Percentiles rank a stretch among this genome's conserved stretches.
phyloP scores from a whole-genome alignment of 768 basidiomycete genomes.

The Cystofilobasidium ferigula region DNA sequence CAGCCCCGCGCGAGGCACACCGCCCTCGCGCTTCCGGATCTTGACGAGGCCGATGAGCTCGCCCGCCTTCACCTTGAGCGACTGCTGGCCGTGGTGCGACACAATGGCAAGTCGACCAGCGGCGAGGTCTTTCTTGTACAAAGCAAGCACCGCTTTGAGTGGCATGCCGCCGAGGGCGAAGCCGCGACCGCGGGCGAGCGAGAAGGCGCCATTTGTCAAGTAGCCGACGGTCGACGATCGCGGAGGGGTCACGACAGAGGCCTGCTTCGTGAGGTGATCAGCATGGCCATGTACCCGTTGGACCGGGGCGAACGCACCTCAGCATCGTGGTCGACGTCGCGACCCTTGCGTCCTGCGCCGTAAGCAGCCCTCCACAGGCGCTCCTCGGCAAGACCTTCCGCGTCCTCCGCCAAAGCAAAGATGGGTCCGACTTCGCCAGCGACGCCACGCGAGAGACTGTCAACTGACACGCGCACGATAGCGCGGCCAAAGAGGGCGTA shows the following conservation, averaged over 20 bases:
- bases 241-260: background rate
- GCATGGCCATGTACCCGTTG: too few species aligned
- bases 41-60: constrained; percentile 21
- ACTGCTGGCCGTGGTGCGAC: background rate
- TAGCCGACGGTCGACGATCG: constrained; percentile 55
- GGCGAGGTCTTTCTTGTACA: constrained; percentile 18
- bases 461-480: constrained; percentile 56
- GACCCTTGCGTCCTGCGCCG: constrained; percentile 9
- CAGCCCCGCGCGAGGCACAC: constrained; percentile 10
- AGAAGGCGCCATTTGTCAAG: constrained; percentile 71
- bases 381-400: constrained; percentile 1
- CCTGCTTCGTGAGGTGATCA: background rate
- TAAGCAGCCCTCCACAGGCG: constrained; percentile 11
- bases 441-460: constrained; percentile 52
- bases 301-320: too few species aligned
- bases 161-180: constrained; percentile 66
- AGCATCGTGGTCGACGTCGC: constrained; percentile 18
- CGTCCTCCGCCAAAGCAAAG: background rate
- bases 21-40: constrained; percentile 16
- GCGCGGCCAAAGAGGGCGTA: constrained; percentile 50
- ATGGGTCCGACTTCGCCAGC: constrained; percentile 25
- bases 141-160: constrained; percentile 35
- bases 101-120: background rate
- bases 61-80: background rate
- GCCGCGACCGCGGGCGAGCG: constrained; percentile 64